Conservation (phyloP, 805 yeast genomes). For the Candida ovalis region DNA sequence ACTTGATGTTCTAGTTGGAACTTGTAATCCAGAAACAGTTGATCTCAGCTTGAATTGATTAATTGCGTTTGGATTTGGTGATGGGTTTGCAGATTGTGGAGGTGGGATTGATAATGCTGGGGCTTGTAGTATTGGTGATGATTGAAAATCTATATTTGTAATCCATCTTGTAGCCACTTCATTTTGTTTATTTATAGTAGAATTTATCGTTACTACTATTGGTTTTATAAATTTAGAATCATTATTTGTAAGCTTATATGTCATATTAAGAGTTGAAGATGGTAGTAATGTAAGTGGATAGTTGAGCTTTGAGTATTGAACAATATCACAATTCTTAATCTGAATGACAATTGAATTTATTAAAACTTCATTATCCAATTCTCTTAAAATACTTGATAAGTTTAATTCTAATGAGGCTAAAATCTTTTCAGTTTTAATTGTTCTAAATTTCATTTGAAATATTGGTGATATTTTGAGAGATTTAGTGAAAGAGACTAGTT, state of each 20-base stretch:
- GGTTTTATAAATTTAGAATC: constrained; percentile 27
- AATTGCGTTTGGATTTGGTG: constrained; percentile 22
- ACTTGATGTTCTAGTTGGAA: constrained; percentile 17
- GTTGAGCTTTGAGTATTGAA: constrained; percentile 15
- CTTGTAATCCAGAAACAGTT: constrained; percentile 17
- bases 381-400: constrained; percentile 16
- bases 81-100: constrained; percentile 16
- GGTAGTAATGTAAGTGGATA: constrained; percentile 30
- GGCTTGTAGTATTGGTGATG: constrained; percentile 2
- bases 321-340: constrained; percentile 23
- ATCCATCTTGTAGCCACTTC: constrained; percentile 33
- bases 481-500: constrained; percentile 6
- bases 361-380: constrained; percentile 4
- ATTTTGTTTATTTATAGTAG: constrained; percentile 17
- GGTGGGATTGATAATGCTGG: constrained; percentile 4
- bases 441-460: constrained; percentile 27
- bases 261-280: constrained; percentile 19
- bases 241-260: constrained; percentile 25
- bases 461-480: constrained; percentile 22
- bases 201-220: constrained; percentile 19
- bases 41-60: constrained; percentile 10
- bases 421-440: constrained; percentile 23
- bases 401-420: constrained; percentile 25
- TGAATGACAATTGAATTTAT: constrained; percentile 17
- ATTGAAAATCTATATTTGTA: constrained; percentile 33